phyloP scores from a whole-genome alignment of 305 asterid species.

The Fraxinus sp. region DNA sequence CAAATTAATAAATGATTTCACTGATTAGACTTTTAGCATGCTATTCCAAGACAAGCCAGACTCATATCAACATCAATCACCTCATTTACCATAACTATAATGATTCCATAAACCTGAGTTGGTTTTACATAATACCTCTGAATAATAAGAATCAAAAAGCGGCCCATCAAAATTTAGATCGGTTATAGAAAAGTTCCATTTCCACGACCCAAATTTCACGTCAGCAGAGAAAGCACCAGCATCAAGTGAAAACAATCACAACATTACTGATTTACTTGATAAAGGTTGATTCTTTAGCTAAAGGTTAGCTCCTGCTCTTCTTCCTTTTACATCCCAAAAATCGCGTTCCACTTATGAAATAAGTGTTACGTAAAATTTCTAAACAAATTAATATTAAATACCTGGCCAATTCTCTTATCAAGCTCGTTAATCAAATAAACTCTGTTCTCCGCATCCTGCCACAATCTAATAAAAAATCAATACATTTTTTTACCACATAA shows the following conservation, averaged over 20 bases:
- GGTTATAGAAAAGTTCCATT: neutral
- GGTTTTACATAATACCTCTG: neutral
- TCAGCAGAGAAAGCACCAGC: neutral
- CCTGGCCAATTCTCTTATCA: constrained; percentile 73
- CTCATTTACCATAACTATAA: neutral
- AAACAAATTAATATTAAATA: constrained; percentile 4
- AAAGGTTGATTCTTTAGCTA: neutral
- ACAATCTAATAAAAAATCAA: constrained; percentile 41
- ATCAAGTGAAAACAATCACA: neutral
- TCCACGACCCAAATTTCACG: neutral
- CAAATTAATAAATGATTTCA: neutral
- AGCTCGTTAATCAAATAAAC: constrained; percentile 57
- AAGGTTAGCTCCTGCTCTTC: neutral
- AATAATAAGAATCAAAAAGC: no score
- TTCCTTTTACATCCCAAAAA: neutral
- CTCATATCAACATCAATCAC: neutral
- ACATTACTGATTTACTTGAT: neutral
- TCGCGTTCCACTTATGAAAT: neutral
- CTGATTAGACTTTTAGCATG: neutral
- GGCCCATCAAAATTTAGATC: neutral
- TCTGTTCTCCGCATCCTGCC: constrained; percentile 80
- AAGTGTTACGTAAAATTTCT: neutral
- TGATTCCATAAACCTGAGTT: neutral
- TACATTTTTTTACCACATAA: neutral
- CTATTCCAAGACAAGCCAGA: neutral